Base-by-base conservation (phyloP, 495 filamentous ascomycete species). In the Aspergillus haitiensis region DNA sequence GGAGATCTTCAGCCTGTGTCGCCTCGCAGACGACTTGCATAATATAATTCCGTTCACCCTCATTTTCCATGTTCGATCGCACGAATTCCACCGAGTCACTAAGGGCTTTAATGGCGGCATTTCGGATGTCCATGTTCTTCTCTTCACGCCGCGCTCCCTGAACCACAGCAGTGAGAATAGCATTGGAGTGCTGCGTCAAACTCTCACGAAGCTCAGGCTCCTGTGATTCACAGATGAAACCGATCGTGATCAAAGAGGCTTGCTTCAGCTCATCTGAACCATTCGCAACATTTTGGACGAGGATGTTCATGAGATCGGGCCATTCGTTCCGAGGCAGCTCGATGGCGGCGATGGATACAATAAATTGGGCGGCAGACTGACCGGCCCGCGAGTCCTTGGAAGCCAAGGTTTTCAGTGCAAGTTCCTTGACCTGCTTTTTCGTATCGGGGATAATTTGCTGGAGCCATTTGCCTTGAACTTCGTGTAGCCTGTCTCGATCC, bases 11-110 rank as follows among this genome's bases (percentile, higher is more conserved):
- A 59, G 91, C 90, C 75, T 98, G 95, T 51, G 95, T 98, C 55
- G 95, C 95, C 79, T 98, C 94, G 76, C 94, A 98, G 67, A 98
- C 89, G 63, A 98, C 94, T 78, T 98, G 94, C 94, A 98, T 98
- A 69, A 98, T 98, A 79, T 98, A 98, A 78, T 98, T 98, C 39
- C 94, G 86, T 79, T 98, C 94, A 63, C 93, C 94, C 73, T 98
- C 94, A 68, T 98, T 96, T 70, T 97, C 94, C 74, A 98, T 98
- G 76, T 98, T 98, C 72, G 90, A 91, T 12, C 91, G 85, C 36
- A 98, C 93, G 71, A 98, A 98, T 73, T 98, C 94, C 27, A 98
- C 85, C n/a, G 92, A 96, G 70, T 98, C 95, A 66, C 92, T 90
- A 13, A 98, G 86, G 16, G 94, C 95, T 55, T 88, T 88, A 70